Conservation (phyloP, 169 alveolate genomes). For the Pseudocohnilembus persalinus region DNA sequence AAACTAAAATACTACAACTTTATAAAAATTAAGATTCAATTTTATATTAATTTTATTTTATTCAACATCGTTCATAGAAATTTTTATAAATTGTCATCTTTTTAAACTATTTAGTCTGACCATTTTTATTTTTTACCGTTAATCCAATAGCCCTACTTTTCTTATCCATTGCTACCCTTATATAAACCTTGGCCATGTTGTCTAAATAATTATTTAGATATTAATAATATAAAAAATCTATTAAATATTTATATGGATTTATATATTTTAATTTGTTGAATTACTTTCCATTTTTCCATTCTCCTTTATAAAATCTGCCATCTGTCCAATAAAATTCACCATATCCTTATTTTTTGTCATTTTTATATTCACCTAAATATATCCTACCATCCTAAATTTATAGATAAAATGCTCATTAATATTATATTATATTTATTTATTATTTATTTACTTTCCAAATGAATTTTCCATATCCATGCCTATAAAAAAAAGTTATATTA, state of each 20-base stretch:
- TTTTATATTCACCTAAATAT: constrained; percentile 57
- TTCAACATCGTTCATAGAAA: background rate
- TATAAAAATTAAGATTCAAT: too few relatives aligned
- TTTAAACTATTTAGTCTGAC: background rate
- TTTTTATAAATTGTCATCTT: background rate
- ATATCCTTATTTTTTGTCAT: constrained; percentile 55
- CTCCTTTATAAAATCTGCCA: background rate
- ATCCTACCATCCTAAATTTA: constrained; percentile 51
- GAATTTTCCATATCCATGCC: constrained; percentile 54
- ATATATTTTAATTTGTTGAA: too few relatives aligned
- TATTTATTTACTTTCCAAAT: constrained; percentile 51
- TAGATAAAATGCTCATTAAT: constrained; percentile 11
- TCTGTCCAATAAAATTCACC: constrained; percentile 18
- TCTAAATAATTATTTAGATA: background rate
- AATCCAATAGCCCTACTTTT: constrained; percentile 60
- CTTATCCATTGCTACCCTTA: constrained; percentile 25
- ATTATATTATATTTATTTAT: constrained; percentile 19
- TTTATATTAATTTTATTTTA: too few relatives aligned
- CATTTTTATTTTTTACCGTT: constrained; percentile 57
- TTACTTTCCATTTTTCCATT: constrained; percentile 59
- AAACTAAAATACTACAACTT: background rate
- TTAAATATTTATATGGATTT: too few relatives aligned
- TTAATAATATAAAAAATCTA: background rate
- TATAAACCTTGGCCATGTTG: constrained; percentile 53
- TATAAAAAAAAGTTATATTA: constrained; percentile 33